Base-by-base conservation (phyloP, 176 grass and related monocot species). In the Raddia distichophylla region DNA sequence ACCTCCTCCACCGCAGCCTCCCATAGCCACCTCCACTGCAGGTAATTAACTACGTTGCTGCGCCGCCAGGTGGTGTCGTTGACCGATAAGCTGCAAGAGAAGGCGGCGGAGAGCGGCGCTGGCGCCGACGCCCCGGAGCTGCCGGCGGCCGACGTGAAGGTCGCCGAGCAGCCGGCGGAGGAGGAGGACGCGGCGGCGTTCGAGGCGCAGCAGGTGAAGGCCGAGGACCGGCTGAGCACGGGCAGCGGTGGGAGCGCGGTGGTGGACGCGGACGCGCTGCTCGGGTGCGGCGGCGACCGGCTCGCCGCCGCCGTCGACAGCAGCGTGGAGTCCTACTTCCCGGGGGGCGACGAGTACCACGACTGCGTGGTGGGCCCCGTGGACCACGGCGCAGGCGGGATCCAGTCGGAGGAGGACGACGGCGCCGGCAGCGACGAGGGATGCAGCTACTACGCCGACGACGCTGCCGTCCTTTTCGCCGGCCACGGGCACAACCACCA, bases 401-500 rank as follows among this genome's bases (percentile, higher is more conserved):
- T 94, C 45, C 90, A 94, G 53, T 93, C 95, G 27, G 92, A 95
- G 74, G 94, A 97, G 56, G 96, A 99, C 34, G 96, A 95, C 18
- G 91, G 86, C 75, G 84, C 89, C 16, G 90, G 83, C 85, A 99
- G 96, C 67, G 93, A 99, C 64, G 96, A 95, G 87, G 96, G 96
- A 0, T 99, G 96, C 87, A 99, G 83, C 83, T 99, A 99, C 88
- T 90, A 98, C 71, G 10, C 86, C 3, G 90, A 84, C 10, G 95
- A 86, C n/a, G 47, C 83, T 8, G 85, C 48, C 42, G 77, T 67
- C 11, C 47, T 91, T 48, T 89, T 91, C 63, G 69, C 79, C 13
- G 67, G 69, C 45, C 84, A 90, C 19, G 66, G 74, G 70, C 69
- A 84, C 27, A 27, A 27, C 37, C 86, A 90, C 82, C 69, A 78